phyloP scores from a whole-genome alignment of 257 asterid genomes.

The Scutellaria barbata region DNA sequence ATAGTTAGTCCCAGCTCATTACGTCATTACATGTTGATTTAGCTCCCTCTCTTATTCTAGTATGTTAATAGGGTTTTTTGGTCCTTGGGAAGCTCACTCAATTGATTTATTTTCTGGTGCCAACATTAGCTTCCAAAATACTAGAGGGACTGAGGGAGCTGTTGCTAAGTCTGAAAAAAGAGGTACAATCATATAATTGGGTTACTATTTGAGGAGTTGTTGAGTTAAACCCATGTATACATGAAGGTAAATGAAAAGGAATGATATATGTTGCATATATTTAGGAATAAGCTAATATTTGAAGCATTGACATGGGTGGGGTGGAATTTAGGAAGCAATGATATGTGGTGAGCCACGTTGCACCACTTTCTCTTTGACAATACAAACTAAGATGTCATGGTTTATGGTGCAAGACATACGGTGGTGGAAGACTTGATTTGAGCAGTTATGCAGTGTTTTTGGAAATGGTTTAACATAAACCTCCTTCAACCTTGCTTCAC shows the following conservation, averaged over 20 bases:
- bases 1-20: background rate
- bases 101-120: background rate
- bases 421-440: too few species aligned
- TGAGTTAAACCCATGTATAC: background rate
- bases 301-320: background rate
- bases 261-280: background rate
- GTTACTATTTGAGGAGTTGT: background rate
- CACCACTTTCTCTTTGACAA: too few species aligned
- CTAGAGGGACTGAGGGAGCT: background rate
- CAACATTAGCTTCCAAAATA: slow-evolving; percentile 2
- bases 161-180: background rate
- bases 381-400: too few species aligned
- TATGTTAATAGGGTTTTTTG: background rate
- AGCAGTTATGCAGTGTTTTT: too few species aligned
- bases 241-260: background rate
- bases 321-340: too few species aligned
- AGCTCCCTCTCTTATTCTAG: background rate
- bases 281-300: background rate
- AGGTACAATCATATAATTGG: background rate
- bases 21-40: background rate
- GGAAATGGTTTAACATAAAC: too few species aligned
- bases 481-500: too few species aligned
- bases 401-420: too few species aligned
- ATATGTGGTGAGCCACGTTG: too few species aligned
- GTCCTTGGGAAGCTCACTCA: background rate